Conservation (phyloP, 2,329 filamentous ascomycete genomes). For the Curvularia eragrostidis region DNA sequence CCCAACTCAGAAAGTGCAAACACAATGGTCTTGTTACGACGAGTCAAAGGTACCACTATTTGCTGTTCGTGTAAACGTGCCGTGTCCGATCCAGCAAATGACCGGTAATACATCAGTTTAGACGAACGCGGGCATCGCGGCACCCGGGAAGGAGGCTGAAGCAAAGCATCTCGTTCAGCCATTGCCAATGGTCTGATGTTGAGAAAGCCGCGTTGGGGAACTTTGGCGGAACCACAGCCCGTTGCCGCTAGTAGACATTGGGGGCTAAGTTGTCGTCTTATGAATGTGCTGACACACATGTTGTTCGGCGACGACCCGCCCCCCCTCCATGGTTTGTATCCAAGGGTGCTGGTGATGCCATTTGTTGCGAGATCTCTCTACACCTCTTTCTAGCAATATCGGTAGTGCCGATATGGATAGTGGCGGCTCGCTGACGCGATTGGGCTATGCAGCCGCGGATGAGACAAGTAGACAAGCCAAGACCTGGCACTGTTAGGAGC, state of each 20-base stretch:
- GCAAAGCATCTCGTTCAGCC: background rate
- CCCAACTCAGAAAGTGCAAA: conserved; percentile 1
- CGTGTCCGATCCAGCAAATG: background rate
- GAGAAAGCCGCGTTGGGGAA: background rate
- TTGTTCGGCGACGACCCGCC: background rate
- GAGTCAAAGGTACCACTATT: background rate
- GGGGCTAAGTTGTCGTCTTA: background rate
- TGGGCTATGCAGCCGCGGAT: background rate
- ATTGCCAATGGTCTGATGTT: conserved; percentile 7
- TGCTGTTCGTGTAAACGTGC: background rate
- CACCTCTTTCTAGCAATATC: background rate
- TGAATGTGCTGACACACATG: background rate
- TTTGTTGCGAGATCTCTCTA: background rate
- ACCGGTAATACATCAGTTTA: background rate
- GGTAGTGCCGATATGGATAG: background rate
- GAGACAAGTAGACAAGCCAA: background rate
- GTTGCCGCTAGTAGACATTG: conserved; percentile 3
- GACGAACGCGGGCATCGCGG: background rate
- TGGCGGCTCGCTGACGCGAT: background rate
- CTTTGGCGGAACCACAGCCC: background rate
- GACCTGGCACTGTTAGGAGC: background rate
- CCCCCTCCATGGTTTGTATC: background rate
- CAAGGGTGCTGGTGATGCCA: background rate
- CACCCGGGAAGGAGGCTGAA: background rate
- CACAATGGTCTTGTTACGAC: background rate